Evolutionary conservation across 768 basidiomycete genomes (phyloP).

Genomic region (Lentinus brumalis): DNA sequence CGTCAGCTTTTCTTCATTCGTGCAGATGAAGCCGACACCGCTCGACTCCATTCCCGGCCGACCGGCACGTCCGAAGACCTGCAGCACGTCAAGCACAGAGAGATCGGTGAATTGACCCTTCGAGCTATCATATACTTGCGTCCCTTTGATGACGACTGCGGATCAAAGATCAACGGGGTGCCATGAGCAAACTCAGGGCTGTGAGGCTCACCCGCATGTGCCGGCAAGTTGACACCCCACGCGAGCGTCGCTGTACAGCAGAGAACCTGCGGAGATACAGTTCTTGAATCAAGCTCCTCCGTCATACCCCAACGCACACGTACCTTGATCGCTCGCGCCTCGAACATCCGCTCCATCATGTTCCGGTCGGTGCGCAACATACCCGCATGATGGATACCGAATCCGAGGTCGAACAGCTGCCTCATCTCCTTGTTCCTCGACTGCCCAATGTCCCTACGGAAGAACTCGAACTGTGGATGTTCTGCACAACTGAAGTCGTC

Average conservation of each 20-base stretch:
- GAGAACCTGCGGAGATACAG: conserved; percentile 62
- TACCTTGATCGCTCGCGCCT: conserved; percentile 89
- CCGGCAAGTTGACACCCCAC: conserved; percentile 99
- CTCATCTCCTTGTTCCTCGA: conserved; percentile 98
- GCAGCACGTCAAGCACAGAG: conserved; percentile 92
- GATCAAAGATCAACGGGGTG: not conserved
- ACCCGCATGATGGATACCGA: conserved; percentile 98
- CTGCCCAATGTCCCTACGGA: conserved; percentile 74
- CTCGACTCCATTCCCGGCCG: conserved; percentile 85
- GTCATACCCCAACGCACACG: not conserved
- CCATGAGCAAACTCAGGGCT: no score
- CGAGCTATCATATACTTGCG: conserved; percentile 90
- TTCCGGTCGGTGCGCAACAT: conserved; percentile 95
- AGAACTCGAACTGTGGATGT: conserved; percentile 76
- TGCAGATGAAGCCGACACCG: conserved; percentile 97
- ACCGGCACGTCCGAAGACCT: conserved; percentile 97
- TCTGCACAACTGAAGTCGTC: conserved; percentile 83
- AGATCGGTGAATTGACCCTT: conserved; percentile 91
- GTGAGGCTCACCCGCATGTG: conserved; percentile 74
- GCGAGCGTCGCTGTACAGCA: conserved; percentile 98
- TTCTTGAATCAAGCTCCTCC: not conserved
- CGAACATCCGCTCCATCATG: conserved; percentile 94
- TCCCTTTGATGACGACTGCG: conserved; percentile 93
- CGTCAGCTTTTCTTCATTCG: conserved; percentile 87
- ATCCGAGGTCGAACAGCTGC: conserved; percentile 85